phyloP scores from a whole-genome alignment of 2,329 filamentous ascomycete genomes.

The Fusarium xyrophilum region DNA sequence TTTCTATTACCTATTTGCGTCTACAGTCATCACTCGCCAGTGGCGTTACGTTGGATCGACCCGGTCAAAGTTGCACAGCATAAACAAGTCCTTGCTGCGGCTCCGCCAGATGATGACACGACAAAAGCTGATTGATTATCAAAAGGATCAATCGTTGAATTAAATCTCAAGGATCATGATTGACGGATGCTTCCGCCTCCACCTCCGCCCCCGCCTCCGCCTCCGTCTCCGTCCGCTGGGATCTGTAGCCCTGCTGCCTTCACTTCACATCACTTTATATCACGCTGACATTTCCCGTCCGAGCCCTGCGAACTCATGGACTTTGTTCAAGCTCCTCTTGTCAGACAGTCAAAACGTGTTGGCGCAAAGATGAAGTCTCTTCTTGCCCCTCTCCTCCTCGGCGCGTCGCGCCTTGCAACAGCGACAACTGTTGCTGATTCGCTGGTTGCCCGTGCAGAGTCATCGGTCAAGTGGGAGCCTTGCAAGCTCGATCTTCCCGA shows the following conservation, averaged over 20 bases:
- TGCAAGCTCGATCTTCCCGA: conserved; percentile 9
- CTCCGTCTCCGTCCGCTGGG: neutral
- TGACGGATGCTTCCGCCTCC: conserved; percentile 1
- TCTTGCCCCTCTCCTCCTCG: neutral
- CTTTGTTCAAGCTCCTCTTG: neutral
- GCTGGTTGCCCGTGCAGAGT: neutral
- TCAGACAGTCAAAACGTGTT: neutral
- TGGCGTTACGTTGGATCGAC: neutral
- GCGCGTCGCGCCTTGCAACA: neutral
- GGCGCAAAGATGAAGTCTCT: neutral
- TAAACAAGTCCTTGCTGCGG: neutral
- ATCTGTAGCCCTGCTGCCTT: neutral
- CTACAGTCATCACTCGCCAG: rapidly evolving
- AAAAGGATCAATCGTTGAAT: neutral
- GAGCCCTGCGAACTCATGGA: neutral
- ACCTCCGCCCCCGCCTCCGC: neutral
- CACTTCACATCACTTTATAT: neutral
- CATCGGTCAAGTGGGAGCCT: conserved; percentile 9
- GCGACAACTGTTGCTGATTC: neutral
- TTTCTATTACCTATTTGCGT: rapidly evolving
- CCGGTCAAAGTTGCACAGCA: neutral
- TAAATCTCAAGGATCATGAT: neutral
- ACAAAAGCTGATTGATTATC: neutral
- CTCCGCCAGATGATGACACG: neutral
- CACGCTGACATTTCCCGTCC: neutral